Evolutionary conservation across 129 eudicot genomes (phyloP), one percentile per base, ranked within the genome.

Genomic region (Arctium minus): DNA sequence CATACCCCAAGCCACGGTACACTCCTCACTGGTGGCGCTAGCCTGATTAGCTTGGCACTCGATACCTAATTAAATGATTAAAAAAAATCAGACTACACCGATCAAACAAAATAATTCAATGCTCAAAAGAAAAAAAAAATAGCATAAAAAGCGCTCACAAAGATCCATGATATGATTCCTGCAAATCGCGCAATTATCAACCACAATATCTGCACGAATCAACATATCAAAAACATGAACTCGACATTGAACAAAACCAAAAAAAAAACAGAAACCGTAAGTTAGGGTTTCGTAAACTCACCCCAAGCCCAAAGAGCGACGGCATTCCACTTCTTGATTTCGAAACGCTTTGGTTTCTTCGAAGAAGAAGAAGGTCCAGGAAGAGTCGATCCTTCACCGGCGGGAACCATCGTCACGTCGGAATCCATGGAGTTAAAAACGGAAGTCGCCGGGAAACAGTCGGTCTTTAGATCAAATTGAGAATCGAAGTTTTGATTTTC

Each of bases 1-100:
- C 91, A 71, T 88, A 94, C 97, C 98, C 98, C 98, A 94, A 73
- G 98, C 98, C 8, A 94, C 98, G 0, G 98, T 94, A 83, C 98
- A 94, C 79, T 94, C 98, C 89, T 94, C 98, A 39, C 97, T 94
- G n/a, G 98, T 94, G 22, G 98, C 98, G 82, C 98, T 94, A 22
- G 98, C 97, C 83, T 94, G 98, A 86, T 94, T 94, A 73, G 98
- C 98, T 70, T 90, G 97, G 75, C 97, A 92, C 76, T 92, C 98
- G 12, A 93, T 93, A 73, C 96, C 98, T 92, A 75, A 80, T 44
- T 38, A 42, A 35, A 62, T 29, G 65, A 75, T 7, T 6, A 60
- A 32, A 73, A 40, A 62, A 46, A 7, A 82, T 76, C 77, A 53
- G 38, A 70, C 10, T 72, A 69, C 39, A 64, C 1, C 69, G 22